A percentile compares a stretch with the other conserved stretches of the same genome.
These are phyloP conservation scores for Metrosideros polymorpha DNA, from an alignment of 441 rosid genomes.

Conservation along the genomic window DNA sequence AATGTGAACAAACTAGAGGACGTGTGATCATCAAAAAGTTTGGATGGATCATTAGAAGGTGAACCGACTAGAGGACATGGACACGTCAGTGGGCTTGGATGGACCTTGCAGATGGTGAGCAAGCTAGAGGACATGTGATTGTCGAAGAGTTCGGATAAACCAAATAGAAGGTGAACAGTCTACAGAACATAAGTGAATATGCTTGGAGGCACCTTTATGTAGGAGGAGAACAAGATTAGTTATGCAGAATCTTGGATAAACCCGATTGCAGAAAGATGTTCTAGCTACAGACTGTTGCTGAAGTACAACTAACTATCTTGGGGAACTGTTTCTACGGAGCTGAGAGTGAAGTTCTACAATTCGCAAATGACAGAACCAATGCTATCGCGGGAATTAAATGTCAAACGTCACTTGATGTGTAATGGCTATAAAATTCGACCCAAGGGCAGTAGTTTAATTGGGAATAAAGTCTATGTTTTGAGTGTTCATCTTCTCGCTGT, in stretches of 20 bases:
- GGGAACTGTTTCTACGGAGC: background rate
- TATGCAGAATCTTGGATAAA: background rate
- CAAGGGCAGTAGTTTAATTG: background rate
- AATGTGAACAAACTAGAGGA: background rate
- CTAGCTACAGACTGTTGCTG: background rate
- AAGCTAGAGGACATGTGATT: background rate
- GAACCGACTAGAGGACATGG: background rate
- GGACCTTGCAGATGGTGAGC: background rate
- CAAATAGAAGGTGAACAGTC: background rate
- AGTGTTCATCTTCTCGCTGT: background rate
- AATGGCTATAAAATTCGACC: background rate
- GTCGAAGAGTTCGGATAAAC: background rate
- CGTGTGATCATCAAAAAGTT: background rate
- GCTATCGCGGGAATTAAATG: background rate
- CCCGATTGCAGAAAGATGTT: background rate
- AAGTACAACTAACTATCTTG: background rate
- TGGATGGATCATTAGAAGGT: background rate
- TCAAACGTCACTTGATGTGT: background rate
- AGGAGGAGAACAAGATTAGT: background rate
- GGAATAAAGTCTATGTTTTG: background rate
- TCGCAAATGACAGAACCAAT: background rate
- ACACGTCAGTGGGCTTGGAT: background rate
- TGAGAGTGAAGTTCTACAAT: background rate
- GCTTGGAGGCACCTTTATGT: background rate
- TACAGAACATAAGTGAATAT: background rate